Conservation (phyloP, 148 eudicot species). For the Cornus controversa region DNA sequence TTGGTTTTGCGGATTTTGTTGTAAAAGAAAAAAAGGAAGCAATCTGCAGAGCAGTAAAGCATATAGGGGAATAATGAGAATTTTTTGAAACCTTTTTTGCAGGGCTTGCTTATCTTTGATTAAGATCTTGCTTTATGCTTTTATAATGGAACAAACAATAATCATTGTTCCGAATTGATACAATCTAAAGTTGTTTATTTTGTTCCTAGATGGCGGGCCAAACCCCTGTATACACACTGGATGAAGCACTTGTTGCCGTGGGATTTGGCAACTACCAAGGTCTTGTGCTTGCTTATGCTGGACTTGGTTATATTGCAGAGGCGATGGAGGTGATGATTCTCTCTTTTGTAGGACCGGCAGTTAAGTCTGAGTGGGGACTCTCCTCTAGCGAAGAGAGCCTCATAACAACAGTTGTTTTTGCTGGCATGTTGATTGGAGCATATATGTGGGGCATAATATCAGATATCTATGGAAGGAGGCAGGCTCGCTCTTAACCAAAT, state of each 20-base stretch:
- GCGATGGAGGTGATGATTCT: constrained; percentile 46
- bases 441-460: constrained; percentile 39
- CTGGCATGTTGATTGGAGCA: constrained; percentile 48
- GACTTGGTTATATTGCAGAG: constrained; percentile 42
- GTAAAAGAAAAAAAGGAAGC: too few species aligned
- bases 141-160: too few species aligned
- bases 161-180: too few species aligned
- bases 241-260: constrained; percentile 29
- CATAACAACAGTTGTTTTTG: constrained; percentile 33
- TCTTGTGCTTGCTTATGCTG: constrained; percentile 36
- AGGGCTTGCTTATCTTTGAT: too few species aligned
- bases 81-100: too few species aligned
- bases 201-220: constrained; percentile 21
- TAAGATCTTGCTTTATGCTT: too few species aligned
- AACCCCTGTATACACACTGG: constrained; percentile 16
- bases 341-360: constrained; percentile 40
- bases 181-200: too few species aligned
- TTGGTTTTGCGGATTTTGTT: too few species aligned
- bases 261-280: constrained; percentile 41
- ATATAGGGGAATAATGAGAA: too few species aligned
- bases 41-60: too few species aligned
- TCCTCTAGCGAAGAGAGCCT: constrained; percentile 39
- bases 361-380: constrained; percentile 34
- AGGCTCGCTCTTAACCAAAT: background rate
- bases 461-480: constrained; percentile 45